phyloP scores from a whole-genome alignment of 2,329 filamentous ascomycete species.

The Hypomyces perniciosus region DNA sequence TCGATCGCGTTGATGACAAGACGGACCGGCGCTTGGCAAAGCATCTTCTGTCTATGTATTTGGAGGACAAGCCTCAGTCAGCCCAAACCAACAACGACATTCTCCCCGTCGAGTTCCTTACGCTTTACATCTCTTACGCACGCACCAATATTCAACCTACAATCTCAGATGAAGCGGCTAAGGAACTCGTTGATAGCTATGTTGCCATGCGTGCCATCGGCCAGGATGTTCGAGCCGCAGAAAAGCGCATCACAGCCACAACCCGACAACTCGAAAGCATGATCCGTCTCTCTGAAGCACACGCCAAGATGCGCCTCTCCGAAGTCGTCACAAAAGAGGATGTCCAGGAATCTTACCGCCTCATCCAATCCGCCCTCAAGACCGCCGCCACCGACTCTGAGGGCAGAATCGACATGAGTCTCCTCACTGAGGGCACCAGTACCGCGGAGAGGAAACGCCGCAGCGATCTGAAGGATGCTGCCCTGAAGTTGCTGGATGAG shows the following conservation, averaged over 20 bases:
- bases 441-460: conserved; percentile 77
- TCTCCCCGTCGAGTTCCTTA: conserved; percentile 89
- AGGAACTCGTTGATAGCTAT: conserved; percentile 79
- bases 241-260: conserved; percentile 95
- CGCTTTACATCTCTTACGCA: conserved; percentile 94
- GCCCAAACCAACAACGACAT: conserved; percentile 70
- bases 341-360: conserved; percentile 81
- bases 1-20: conserved; percentile 89
- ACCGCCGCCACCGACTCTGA: conserved; percentile 92
- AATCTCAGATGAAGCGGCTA: conserved; percentile 73
- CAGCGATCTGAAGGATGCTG: conserved; percentile 75
- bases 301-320: conserved; percentile 93
- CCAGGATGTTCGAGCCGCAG: conserved; percentile 75
- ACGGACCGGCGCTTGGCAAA: conserved; percentile 82
- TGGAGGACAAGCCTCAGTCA: conserved; percentile 89
- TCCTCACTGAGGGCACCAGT: conserved; percentile 90
- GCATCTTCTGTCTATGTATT: conserved; percentile 91
- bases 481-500: conserved; percentile 73
- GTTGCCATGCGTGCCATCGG: conserved; percentile 93
- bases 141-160: conserved; percentile 77
- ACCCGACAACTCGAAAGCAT: conserved; percentile 96
- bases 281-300: conserved; percentile 93
- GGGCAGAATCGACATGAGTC: conserved; percentile 92
- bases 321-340: conserved; percentile 70
- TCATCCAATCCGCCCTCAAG: conserved; percentile 92